Evolutionary conservation across 2,329 filamentous ascomycete species (phyloP).

Genomic region (Didymella arachidicola): DNA sequence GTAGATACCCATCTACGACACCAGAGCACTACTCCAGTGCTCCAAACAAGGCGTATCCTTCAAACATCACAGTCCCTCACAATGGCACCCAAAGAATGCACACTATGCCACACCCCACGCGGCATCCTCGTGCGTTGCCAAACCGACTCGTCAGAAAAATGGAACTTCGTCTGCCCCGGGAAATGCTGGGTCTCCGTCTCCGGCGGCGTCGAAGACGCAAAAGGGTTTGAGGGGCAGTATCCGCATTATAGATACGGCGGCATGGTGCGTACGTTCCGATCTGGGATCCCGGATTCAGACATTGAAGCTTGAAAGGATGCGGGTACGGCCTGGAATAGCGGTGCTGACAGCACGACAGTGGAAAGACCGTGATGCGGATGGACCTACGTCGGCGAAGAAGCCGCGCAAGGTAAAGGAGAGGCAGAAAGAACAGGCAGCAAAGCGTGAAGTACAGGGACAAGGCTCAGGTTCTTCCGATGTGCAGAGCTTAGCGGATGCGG

Average conservation of each 20-base stretch:
- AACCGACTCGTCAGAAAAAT: slow-evolving; percentile 50
- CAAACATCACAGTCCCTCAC: background rate
- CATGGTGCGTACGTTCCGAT: slow-evolving; percentile 36
- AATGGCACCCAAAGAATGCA: slow-evolving; percentile 50
- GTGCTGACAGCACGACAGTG: slow-evolving; percentile 37
- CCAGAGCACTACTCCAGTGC: background rate
- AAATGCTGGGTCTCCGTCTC: slow-evolving; percentile 55
- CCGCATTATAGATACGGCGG: slow-evolving; percentile 41
- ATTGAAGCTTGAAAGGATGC: background rate
- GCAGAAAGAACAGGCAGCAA: slow-evolving; percentile 30
- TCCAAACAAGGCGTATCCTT: background rate
- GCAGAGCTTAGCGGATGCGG: background rate
- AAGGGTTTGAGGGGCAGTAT: slow-evolving; percentile 27
- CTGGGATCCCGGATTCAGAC: background rate
- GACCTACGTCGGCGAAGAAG: slow-evolving; percentile 53
- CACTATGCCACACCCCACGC: slow-evolving; percentile 50
- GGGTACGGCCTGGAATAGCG: background rate
- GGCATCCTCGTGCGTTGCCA: slow-evolving; percentile 55
- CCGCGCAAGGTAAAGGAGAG: slow-evolving; percentile 50
- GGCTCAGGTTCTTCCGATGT: background rate
- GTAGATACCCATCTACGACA: background rate
- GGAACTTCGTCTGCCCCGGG: slow-evolving; percentile 57
- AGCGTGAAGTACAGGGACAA: background rate
- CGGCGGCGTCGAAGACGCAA: slow-evolving; percentile 54
- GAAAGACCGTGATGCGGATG: slow-evolving; percentile 53